Evolutionary conservation across 805 yeast genomes (phyloP), one percentile per base, ranked within the genome.

Genomic region (Candida easanensis): DNA sequence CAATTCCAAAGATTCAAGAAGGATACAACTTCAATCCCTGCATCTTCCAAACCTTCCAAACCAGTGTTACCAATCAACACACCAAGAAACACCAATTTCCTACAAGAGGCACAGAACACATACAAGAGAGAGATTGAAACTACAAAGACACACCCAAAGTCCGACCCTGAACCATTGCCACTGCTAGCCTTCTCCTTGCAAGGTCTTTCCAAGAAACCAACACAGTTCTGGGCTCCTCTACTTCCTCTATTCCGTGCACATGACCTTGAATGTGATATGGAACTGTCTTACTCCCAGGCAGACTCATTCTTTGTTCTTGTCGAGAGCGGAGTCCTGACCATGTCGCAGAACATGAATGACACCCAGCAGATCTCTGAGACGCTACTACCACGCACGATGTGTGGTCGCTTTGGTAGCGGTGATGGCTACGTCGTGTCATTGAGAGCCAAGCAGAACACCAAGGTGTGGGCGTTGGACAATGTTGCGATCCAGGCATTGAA

Each of bases 401-500:
- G 77, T 58, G 85, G 85, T 5, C 56, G 60, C 20, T 57, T 68
- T 22, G 41, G 44, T 4, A 58, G 69, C 32, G 58, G 57, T 14
- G 57, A 60, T 27, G 66, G 72, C 35, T 67, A 79, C 10, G 68
- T 71, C 11, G 69, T 76, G 4, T 60, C 64, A 4, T 76, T 81
- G 42, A 64, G 68, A 6, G 78, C 84, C 1, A 88, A 82, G 38
- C 71, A 70, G 23, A 85, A 80, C 40, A 69, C 84, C 2, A 73
- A 76, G 9, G 70, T 85, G 2, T 89, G 97, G 96, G 69, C 76
- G 36, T 63, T 90, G 35, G 74, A 78, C 23, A 61, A 66, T 22
- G 66, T 63, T 1, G 64, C 69, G 8, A 62, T 86, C 47, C 59
- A 63, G 2, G 68, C 64, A 36, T 60, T 88, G 54, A 65, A 70